Evolutionary conservation across 2,329 filamentous ascomycete species (phyloP), one percentile per base, ranked within the genome.

Genomic region (Exophiala oligosperma): DNA sequence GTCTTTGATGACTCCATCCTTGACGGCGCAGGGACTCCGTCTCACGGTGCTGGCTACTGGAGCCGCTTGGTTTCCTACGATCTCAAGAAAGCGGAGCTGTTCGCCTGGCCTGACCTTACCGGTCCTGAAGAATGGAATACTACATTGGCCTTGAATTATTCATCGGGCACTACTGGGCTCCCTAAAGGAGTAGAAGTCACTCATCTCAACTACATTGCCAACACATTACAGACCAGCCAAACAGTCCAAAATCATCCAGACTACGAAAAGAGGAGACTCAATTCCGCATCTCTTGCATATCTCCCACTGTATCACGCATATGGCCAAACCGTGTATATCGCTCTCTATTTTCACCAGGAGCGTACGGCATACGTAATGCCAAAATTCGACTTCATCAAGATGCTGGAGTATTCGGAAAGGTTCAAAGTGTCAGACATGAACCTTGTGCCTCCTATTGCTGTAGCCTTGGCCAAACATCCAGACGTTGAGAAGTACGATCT

Each of bases 181-280:
- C 90, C 91, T 7, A 95, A 95, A 71, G 91, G 91, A 9, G 91
- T 94, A 11, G 85, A 89, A 73, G 88, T 94, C 63, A 85, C 86
- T 14, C 91, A 95, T 73, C 77, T 79, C 59, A 89, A 91, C 65
- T 90, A 91, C 67, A 82, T 92, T 44, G 81, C 89, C 61, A 93
- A 93, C 56, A 60, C 53, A 9, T 11, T 66, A 14, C 60, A 66
- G 49, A 52, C 59, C 8, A 49, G 54, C 12, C 41, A 62, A 5
- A 60, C 60, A 43, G 28, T 69, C 2, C 64, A 73, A 11, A 70
- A 80, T 23, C 70, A 80, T n/a, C 76, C 79, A 0, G 77, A 84
- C 1, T 81, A 79, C 64, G 73, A 78, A 48, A 71, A 72, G 41
- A 76, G 76, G 58, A 72, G 67, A 61, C 73, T 61, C 59, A 76